Conservation (phyloP, 2,329 filamentous ascomycete species). For the Blastomyces silverae region DNA sequence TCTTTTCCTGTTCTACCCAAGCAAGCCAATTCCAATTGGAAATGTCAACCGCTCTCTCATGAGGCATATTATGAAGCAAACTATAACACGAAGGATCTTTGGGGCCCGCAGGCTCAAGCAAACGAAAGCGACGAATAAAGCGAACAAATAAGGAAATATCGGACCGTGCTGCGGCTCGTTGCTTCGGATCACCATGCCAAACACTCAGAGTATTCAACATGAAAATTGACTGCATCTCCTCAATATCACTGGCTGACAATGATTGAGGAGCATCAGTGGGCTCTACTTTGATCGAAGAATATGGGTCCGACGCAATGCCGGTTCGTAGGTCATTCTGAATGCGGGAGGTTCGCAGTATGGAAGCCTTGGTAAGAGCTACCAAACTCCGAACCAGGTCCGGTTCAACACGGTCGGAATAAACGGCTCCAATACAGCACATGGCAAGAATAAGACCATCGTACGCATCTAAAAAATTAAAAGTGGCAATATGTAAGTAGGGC, state of each 20-base stretch:
- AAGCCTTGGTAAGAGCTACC: conserved; percentile 55
- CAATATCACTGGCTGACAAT: conserved; percentile 41
- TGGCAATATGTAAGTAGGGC: conserved; percentile 64
- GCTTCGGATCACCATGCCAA: conserved; percentile 63
- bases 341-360: conserved; percentile 27
- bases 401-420: conserved; percentile 60
- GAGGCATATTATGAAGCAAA: conserved; percentile 53
- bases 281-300: conserved; percentile 3
- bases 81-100: conserved; percentile 48
- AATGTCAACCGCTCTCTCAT: conserved; percentile 43
- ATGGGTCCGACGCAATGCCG: conserved; percentile 1
- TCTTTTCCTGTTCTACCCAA: conserved; percentile 67
- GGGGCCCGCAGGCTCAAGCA: conserved; percentile 50
- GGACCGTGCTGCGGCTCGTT: conserved; percentile 57
- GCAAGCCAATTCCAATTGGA: conserved; percentile 57
- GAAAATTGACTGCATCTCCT: conserved; percentile 61
- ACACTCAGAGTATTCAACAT: conserved; percentile 57
- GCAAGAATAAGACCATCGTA: conserved; percentile 61
- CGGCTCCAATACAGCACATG: conserved; percentile 67
- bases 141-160: conserved; percentile 53
- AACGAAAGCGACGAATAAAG: conserved; percentile 51
- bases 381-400: conserved; percentile 59
- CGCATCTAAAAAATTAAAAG: conserved; percentile 60
- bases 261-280: conserved; percentile 14
- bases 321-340: conserved; percentile 23